phyloP scores from a whole-genome alignment of 2,329 filamentous ascomycete genomes.

The Diaporthe citriasiana region DNA sequence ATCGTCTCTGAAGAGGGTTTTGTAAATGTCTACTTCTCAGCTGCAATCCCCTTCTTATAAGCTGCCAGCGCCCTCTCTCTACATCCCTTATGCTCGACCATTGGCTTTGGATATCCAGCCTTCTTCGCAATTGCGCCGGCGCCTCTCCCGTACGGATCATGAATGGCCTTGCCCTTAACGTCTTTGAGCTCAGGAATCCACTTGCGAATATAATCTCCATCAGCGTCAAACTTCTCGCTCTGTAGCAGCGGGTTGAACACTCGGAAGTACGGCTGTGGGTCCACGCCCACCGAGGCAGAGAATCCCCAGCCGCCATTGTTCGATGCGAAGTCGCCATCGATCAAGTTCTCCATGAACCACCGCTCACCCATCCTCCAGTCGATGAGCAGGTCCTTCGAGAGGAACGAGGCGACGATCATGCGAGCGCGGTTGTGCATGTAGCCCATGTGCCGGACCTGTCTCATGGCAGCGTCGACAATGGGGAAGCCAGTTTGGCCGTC shows the following conservation, averaged over 20 bases:
- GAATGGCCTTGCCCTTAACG: constrained; percentile 77
- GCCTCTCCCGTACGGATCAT: constrained; percentile 83
- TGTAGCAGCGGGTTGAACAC: constrained; percentile 91
- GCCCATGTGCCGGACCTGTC: constrained; percentile 76
- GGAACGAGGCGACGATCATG: constrained; percentile 87
- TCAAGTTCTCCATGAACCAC: constrained; percentile 85
- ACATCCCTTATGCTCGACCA: constrained; percentile 80
- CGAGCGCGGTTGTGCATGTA: constrained; percentile 90
- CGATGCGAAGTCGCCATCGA: constrained; percentile 84
- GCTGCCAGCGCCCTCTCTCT: constrained; percentile 65
- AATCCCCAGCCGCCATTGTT: constrained; percentile 78
- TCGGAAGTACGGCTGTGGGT: constrained; percentile 82
- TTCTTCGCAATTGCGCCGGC: constrained; percentile 71
- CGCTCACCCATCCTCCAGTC: constrained; percentile 88
- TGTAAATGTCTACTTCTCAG: constrained; percentile 38
- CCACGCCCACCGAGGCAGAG: constrained; percentile 55
- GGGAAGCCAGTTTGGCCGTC: constrained; percentile 83
- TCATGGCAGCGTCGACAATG: constrained; percentile 89
- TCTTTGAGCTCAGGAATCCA: constrained; percentile 84
- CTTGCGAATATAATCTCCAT: constrained; percentile 83
- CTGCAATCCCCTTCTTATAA: constrained; percentile 49
- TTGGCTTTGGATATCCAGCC: constrained; percentile 79
- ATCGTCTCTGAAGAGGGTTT: neutral
- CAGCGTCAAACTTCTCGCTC: constrained; percentile 86
- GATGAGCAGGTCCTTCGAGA: constrained; percentile 83